Evolutionary conservation across 1,284 basidiomycete species (phyloP), one percentile per base, ranked within the genome.

Genomic region (Rhizoctonia solani): DNA sequence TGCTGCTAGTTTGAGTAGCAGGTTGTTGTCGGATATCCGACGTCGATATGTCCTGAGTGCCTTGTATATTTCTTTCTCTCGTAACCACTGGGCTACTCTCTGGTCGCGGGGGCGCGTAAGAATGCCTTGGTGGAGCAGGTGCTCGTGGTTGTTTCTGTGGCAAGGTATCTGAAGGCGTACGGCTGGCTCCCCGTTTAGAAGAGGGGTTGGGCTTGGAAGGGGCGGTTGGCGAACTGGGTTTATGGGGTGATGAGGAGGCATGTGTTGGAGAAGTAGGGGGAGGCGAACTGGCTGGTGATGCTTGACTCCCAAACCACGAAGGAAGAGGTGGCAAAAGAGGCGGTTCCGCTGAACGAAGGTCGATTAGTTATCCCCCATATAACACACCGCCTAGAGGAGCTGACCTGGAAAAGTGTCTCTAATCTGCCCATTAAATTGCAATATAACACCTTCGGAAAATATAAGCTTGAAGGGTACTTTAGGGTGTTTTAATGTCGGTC

Each of bases 401-500:
- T 52, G 16, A 44, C 59, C 49, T 42, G 47, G 59, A 32, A 63
- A 63, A n/a, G 59, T 63, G 42, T 63, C 49, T 39, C 50, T 27
- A n/a, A 44, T 37, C 23, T 25, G 59, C 5, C 27, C 49, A 13
- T 37, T 34, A 16, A 30, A 21, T 16, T 63, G 19, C n/a, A 53
- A n/a, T n/a, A 53, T 52, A 23, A 63, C 47, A 3, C 49, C 59
- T 23, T 44, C 34, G 8, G 49, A 47, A 23, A 63, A 63, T 14
- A 32, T 27, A n/a, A 63, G 59, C 29, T 63, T 63, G 14, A 63
- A 63, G 3, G 59, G 59, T 27, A 63, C 29, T 19, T 42, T 63
- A 3, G 34, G 11, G 14, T 8, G 47, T 37, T 49, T 49, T 16
- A 34, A n/a, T 29, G 21, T 52, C n/a, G 59, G 46, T 6, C 59